Evolutionary conservation across 129 eudicot genomes (phyloP), one percentile per base, ranked within the genome.

Genomic region (Saussurea involucrata): DNA sequence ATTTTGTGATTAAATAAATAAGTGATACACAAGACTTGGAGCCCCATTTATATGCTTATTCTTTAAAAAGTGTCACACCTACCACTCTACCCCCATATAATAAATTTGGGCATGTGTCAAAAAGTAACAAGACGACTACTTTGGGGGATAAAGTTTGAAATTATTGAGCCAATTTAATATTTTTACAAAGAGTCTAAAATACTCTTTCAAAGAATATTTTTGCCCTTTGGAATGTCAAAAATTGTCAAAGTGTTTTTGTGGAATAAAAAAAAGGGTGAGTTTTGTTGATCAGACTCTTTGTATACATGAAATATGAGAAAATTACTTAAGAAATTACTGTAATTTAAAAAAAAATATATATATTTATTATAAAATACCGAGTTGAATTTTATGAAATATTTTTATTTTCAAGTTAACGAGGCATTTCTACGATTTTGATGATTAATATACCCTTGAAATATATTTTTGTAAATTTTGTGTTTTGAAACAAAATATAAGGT

Each of bases 21-120:
- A 32, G 46, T 73, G 83, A 65, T 68, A 72, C 78, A 66, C 73
- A 72, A 49, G 74, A 29, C 42, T 73, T 72, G 20, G 55, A 65
- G 83, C 74, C 73, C 74, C 83, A 80, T 72, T 24, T 65, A 72
- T 80, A 66, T 80, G 74, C 83, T 80, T 72, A 80, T 80, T 73
- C 83, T 64, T 17, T 64, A 31, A 46, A 72, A 80, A 72, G 83
- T 65, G 73, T 53, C 74, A 65, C 72, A 73, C 74, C 78, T 72
- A 79, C 78, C 78, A 9, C 17, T 72, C 67, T 79, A 64, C 53
- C 31, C 28, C 46, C 34, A 22, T 46, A 72, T 65, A 65, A 72
- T 32, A 72, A 80, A 78, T 32, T 49, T 32, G 69, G 8, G 73
- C 78, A 72, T 72, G 78, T 80, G 77, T 72, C 73, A 46, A 66